Evolutionary conservation across 2,329 filamentous ascomycete species (phyloP).

Genomic region (Dichotomopilus funicola): DNA sequence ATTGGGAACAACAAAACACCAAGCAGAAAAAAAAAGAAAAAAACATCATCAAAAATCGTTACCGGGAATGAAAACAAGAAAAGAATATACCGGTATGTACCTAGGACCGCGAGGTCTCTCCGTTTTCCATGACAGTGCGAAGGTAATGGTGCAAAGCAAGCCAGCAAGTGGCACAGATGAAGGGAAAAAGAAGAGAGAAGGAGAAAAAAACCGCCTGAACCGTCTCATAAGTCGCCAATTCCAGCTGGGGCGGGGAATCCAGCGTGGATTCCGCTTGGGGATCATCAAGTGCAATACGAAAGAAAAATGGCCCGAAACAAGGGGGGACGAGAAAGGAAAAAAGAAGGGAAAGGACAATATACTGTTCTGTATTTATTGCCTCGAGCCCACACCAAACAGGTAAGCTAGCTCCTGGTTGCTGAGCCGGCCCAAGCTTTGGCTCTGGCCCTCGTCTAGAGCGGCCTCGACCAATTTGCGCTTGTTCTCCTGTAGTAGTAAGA

Average conservation of each 20-base stretch:
- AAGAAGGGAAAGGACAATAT: not conserved
- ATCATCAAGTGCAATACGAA: no score
- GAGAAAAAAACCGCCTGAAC: not conserved
- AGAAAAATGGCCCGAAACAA: not conserved
- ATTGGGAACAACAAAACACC: no score
- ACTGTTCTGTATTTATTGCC: not conserved
- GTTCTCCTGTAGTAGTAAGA: constrained; percentile 68
- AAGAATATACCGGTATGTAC: not conserved
- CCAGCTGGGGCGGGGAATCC: no score
- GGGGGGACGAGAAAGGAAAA: not conserved
- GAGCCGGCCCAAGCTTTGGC: constrained; percentile 60
- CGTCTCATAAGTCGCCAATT: no score
- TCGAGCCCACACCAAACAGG: constrained; percentile 48
- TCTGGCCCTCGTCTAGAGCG: constrained; percentile 71
- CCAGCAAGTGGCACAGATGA: not conserved
- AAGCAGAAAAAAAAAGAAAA: no score
- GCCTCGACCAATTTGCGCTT: constrained; percentile 72
- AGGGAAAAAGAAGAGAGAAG: not conserved
- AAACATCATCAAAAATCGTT: no score
- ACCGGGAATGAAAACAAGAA: not conserved
- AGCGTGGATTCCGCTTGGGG: no score
- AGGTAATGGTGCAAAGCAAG: not conserved
- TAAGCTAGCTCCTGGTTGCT: constrained; percentile 60
- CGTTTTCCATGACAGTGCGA: not conserved
- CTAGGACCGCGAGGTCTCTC: constrained; percentile 1